Evolutionary conservation across 2,329 filamentous ascomycete species (phyloP), one percentile per base, ranked within the genome.

Genomic region (Sclerotinia trifoliorum): DNA sequence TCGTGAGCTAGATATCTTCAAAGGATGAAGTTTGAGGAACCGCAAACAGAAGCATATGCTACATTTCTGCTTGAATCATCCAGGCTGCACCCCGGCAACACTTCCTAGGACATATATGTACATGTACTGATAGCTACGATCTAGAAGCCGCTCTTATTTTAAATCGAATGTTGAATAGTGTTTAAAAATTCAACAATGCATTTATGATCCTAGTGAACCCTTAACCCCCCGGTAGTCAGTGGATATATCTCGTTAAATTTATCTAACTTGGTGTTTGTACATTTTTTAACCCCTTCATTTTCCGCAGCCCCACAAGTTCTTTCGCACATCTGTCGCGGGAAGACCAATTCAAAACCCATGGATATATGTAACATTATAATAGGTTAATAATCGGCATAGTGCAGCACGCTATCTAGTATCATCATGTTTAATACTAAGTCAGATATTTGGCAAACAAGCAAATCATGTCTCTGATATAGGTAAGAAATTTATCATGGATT

Each of bases 131-230:
- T 49, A 49, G 21, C n/a, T 67, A 24, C 56, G 65, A 67, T 62
- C 56, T 52, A 21, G 48, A 67, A 54, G 35, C 56, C 48, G 49
- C 56, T 32, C 54, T 54, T 54, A 52, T 32, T 44, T 67, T 32
- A 62, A 46, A 51, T 62, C 29, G 26, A 51, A 35, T 19, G 58
- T 49, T 21, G 21, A 51, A 52, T 56, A 67, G 21, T 48, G 19
- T 52, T 63, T 67, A 57, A 63, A 63, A 57, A 67, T 62, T 42
- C 32, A 57, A 46, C 56, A 35, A 67, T 54, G 48, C 56, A 62
- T n/a, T 54, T 67, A 35, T n/a, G 44, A 66, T 66, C 64, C 64
- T 39, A 35, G 24, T 46, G 57, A 60, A 39, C n/a, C 35, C 15
- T 15, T 44, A 26, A n/a, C 42, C 42, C 24, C 39, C 57, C 46